These are phyloP conservation scores for Dissophora ornata DNA, from an alignment of 192 early-diverging fungal species.

Conservation along the genomic window DNA sequence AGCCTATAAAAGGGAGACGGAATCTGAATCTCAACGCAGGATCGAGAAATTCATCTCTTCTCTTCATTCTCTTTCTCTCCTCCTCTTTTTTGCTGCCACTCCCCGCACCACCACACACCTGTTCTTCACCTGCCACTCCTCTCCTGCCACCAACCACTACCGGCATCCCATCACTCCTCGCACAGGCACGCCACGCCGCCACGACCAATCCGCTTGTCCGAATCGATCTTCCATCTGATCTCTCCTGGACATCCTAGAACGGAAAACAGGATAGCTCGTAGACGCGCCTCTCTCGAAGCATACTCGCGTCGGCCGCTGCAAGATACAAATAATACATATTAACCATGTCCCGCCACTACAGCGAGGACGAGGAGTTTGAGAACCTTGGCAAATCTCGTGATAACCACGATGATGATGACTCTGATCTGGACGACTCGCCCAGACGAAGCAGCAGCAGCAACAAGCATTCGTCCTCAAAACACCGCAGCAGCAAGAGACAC, in stretches of 20 bases:
- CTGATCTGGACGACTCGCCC: conserved; percentile 37
- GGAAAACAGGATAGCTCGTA: neutral
- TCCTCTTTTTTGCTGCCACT: conserved; percentile 8
- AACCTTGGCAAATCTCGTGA: conserved; percentile 29
- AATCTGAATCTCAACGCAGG: conserved; percentile 1
- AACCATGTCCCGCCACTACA: conserved; percentile 43
- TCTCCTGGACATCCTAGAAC: neutral
- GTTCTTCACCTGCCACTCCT: neutral
- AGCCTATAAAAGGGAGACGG: conserved; percentile 12
- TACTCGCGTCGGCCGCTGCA: neutral
- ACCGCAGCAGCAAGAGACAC: conserved; percentile 12
- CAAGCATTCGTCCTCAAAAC: conserved; percentile 17
- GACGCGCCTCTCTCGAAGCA: neutral
- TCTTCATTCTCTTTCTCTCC: conserved; percentile 1
- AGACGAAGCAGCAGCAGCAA: conserved; percentile 18
- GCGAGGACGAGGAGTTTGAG: conserved; percentile 58
- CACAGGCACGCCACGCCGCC: neutral
- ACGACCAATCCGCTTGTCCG: neutral
- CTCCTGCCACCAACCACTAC: too few relatives aligned
- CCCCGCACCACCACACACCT: neutral
- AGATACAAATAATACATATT: too few relatives aligned
- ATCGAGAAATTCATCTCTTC: conserved; percentile 35
- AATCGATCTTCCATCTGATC: conserved; percentile 1
- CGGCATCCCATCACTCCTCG: too few relatives aligned
- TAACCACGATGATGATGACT: conserved; percentile 32